Evolutionary conservation across 805 yeast genomes (phyloP).

Genomic region (Lachancea meyersii): DNA sequence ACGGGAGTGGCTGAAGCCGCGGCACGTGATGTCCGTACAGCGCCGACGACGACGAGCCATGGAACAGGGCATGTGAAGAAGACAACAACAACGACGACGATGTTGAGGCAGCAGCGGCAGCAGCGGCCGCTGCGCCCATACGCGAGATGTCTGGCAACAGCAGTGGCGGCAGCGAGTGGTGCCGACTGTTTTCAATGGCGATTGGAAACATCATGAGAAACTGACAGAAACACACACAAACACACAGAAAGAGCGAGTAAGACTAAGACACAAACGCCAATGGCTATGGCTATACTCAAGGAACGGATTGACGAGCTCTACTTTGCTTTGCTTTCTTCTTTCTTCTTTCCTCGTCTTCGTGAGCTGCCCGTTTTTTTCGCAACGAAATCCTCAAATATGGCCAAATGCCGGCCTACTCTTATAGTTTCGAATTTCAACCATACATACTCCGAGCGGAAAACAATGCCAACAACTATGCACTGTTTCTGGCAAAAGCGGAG

Average conservation of each 20-base stretch:
- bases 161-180: constrained; percentile 26
- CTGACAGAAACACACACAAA: not conserved
- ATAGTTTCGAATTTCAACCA: not conserved
- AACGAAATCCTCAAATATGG: not conserved
- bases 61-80: constrained; percentile 1
- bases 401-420: not conserved
- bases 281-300: too few species aligned
- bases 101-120: not conserved
- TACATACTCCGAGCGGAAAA: constrained; percentile 2
- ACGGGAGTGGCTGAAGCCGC: constrained; percentile 1
- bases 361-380: too few species aligned
- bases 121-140: not conserved
- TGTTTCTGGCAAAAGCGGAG: not conserved
- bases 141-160: constrained; percentile 22
- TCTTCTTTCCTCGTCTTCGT: too few species aligned
- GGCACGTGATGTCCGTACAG: not conserved
- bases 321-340: too few species aligned
- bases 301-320: too few species aligned
- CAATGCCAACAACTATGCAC: constrained; percentile 2
- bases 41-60: not conserved
- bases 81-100: not conserved
- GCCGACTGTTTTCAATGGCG: constrained; percentile 24
- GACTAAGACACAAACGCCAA: too few species aligned
- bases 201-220: constrained; percentile 14
- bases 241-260: not conserved